Evolutionary conservation across 805 yeast species (phyloP), one percentile per base, ranked within the genome.

Genomic region (Metschnikowia colocasiae): DNA sequence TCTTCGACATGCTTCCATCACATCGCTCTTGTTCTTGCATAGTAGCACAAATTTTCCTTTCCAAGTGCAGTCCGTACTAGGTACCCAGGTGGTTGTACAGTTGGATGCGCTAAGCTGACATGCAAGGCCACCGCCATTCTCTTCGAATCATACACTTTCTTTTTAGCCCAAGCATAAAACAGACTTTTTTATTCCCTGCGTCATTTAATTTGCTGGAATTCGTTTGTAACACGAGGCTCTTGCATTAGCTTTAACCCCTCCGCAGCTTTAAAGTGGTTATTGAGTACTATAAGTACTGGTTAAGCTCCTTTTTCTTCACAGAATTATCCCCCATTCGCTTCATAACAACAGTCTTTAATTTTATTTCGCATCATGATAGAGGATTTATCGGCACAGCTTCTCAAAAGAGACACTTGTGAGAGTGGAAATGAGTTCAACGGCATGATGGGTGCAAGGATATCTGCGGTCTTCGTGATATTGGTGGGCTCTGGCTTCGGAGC

Each of bases 381-480:
- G 2, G 35, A 40, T 15, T 3, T 59, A 12, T 34, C 51, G 6
- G 5, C 32, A 2, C 48, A 51, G 27, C 15, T 53, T 13, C 42
- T 51, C 35, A 61, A 52, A 48, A 60, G 71, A 49, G 67, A 62
- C 23, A 58, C 60, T 13, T 80, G 83, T 60, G 65, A 61, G 0
- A 50, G 59, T 4, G 65, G 58, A 3, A 76, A 70, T 51, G 81
- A 74, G 9, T 78, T 71, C 52, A 64, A 75, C 48, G 82, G 80
- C 9, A 54, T 54, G 44, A 56, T 65, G 65, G 75, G 73, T 3
- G 74, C 76, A 44, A 71, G 90, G 56, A 78, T 84, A 48, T 81
- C 86, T 2, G 65, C 87, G 3, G 65, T 83, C 5, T 83, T 83
- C 60, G 88, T 83, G 27, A 78, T 83, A 37, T 54, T 82, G 50